Percentiles rank a stretch among this genome's conserved stretches.
Evolutionary conservation across 305 asterid species (phyloP).

Genomic region (Fraxinus angustifolia): DNA sequence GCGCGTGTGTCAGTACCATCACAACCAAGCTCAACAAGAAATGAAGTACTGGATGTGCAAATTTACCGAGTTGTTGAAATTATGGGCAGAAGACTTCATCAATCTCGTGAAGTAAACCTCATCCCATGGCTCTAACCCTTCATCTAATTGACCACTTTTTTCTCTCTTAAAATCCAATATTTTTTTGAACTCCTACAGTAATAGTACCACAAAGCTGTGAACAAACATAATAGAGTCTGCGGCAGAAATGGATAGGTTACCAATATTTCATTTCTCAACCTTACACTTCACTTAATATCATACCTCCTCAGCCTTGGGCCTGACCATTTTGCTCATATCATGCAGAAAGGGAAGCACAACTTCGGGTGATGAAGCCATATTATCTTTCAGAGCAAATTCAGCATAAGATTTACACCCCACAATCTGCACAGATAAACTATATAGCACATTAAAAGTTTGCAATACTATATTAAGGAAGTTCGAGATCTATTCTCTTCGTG

Average conservation of each 20-base stretch:
- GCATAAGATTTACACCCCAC: conserved; percentile 76
- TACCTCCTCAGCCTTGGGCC: conserved; percentile 88
- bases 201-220: conserved; percentile 24
- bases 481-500: background rate
- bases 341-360: conserved; percentile 72
- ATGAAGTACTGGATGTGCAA: conserved; percentile 22
- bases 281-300: conserved; percentile 20
- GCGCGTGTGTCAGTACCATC: background rate
- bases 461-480: background rate
- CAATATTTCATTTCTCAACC: conserved; percentile 10
- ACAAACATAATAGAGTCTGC: conserved; percentile 11
- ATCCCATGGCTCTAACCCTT: conserved; percentile 93
- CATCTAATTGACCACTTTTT: conserved; percentile 37
- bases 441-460: background rate
- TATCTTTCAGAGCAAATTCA: conserved; percentile 68
- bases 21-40: conserved; percentile 20
- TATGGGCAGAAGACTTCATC: conserved; percentile 70
- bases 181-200: conserved; percentile 62
- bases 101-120: conserved; percentile 75
- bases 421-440: conserved; percentile 44
- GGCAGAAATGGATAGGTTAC: conserved; percentile 2
- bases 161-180: conserved; percentile 65
- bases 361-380: conserved; percentile 91
- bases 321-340: conserved; percentile 80
- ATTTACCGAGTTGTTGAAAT: conserved; percentile 73